Evolutionary conservation across 192 early-diverging fungal species (phyloP).

Genomic region (Backusella sp.): DNA sequence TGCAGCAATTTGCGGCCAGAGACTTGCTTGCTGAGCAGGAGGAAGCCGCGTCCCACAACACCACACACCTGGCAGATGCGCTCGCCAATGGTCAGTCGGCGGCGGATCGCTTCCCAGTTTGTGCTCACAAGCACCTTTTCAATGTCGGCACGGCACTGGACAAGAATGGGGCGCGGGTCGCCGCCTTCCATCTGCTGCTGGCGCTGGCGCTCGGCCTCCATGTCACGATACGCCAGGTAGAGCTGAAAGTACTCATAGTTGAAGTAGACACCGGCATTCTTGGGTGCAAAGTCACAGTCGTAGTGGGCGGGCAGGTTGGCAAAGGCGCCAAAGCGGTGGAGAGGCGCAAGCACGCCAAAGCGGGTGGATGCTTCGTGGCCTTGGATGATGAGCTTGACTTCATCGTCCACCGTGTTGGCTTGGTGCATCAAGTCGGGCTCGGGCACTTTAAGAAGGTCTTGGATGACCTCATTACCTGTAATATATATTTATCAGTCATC

Average conservation of each 20-base stretch:
- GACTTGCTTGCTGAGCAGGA: constrained; percentile 30
- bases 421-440: constrained; percentile 29
- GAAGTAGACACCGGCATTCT: constrained; percentile 38
- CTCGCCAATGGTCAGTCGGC: constrained; percentile 42
- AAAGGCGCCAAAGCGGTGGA: constrained; percentile 28
- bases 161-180: constrained; percentile 20
- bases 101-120: constrained; percentile 40
- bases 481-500: background rate
- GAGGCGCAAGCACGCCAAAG: constrained; percentile 18
- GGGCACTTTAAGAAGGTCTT: constrained; percentile 26
- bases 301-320: constrained; percentile 33
- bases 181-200: constrained; percentile 3
- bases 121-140: constrained; percentile 32
- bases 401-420: constrained; percentile 22
- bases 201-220: constrained; percentile 21
- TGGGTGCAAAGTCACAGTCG: constrained; percentile 39
- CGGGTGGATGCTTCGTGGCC: constrained; percentile 23
- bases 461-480: constrained; percentile 25
- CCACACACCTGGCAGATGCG: constrained; percentile 31
- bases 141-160: constrained; percentile 35
- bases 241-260: constrained; percentile 41
- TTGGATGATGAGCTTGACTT: constrained; percentile 26
- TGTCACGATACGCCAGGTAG: constrained; percentile 33
- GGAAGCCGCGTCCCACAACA: constrained; percentile 30
- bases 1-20: constrained; percentile 38